phyloP scores from a whole-genome alignment of 805 yeast genomes.

The Nakazawaea ishiwadae region DNA sequence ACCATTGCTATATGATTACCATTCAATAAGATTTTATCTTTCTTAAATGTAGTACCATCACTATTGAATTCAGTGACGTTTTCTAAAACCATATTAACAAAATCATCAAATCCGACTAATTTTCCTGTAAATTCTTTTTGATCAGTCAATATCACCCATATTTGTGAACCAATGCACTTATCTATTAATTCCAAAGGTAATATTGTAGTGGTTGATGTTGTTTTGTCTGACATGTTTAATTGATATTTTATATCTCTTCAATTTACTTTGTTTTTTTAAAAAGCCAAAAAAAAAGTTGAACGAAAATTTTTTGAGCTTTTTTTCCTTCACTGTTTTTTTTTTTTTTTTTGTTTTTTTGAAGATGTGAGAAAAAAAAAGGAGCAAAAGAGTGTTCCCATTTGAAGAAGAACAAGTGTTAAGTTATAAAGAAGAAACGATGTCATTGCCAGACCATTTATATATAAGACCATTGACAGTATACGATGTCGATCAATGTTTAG shows the following conservation, averaged over 20 bases:
- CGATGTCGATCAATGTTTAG: slow-evolving; percentile 60
- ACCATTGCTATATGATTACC: slow-evolving; percentile 73
- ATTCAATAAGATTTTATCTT: slow-evolving; percentile 61
- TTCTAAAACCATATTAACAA: slow-evolving; percentile 84
- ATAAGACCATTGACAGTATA: slow-evolving; percentile 76
- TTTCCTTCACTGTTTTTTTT: too few relatives aligned
- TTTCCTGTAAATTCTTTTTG: slow-evolving; percentile 84
- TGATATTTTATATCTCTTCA: background rate
- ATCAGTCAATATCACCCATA: slow-evolving; percentile 64
- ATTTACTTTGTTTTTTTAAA: background rate
- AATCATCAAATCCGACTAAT: slow-evolving; percentile 90
- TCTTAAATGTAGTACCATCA: slow-evolving; percentile 38
- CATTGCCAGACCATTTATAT: slow-evolving; percentile 50
- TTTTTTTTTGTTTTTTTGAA: too few relatives aligned
- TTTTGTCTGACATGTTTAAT: background rate
- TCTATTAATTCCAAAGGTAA: slow-evolving; percentile 86
- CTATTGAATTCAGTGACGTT: slow-evolving; percentile 64
- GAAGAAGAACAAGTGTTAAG: too few relatives aligned
- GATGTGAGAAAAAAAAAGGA: too few relatives aligned
- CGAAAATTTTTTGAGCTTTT: slow-evolving; percentile 3
- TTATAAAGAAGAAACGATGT: slow-evolving; percentile 3
- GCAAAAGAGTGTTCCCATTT: too few relatives aligned
- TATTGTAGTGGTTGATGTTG: slow-evolving; percentile 17
- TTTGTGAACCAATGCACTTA: slow-evolving; percentile 74
- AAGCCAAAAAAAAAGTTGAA: background rate